Evolutionary conservation across 495 filamentous ascomycete genomes (phyloP), one percentile per base, ranked within the genome.

Genomic region (Penicillium canariense): DNA sequence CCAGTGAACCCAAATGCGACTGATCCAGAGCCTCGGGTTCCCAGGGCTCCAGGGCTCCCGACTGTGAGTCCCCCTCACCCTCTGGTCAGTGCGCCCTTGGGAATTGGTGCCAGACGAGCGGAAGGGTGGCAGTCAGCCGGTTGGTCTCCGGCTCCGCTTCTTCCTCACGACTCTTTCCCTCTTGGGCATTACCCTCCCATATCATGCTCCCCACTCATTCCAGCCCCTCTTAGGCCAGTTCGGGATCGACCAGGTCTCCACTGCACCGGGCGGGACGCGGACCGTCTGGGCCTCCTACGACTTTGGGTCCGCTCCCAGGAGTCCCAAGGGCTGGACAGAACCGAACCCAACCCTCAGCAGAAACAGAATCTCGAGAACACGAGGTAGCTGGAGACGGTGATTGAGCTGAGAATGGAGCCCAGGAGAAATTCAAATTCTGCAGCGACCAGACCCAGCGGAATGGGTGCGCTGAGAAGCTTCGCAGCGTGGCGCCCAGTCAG

Each of bases 201-300:
- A n/a, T n/a, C n/a, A n/a, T 32, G 6, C 30, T 32, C 30, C 6
- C 12, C 30, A 6, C 30, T 32, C 30, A 32, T 32, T 32, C 12
- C 30, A 32, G 6, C 30, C 6, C 6, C 30, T 32, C n/a, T n/a
- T n/a, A n/a, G n/a, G 11, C 38, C 25, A 36, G 43, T 17, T 25
- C 15, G 43, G 43, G 51, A 54, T 54, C 51, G 51, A 54, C 51
- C 30, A 18, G 39, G 26, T 38, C 49, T 38, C 42, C 51, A 45
- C 27, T 14, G 15, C 51, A 40, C 28, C 39, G 48, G 32, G 53
- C 54, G 54, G 58, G 58, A 57, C 25, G 58, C 54, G 58, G 58
- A 26, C 58, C 58, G 58, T 47, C 58, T 60, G 58, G 54, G 43
- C 47, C 53, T 48, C 14, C 20, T 8, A 28, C 26, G 10, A 28